A percentile compares a stretch with the other conserved stretches of the same genome.
These are phyloP conservation scores for Zizania latifolia DNA, from an alignment of 176 grass and related monocot genomes.

Conservation along the genomic window DNA sequence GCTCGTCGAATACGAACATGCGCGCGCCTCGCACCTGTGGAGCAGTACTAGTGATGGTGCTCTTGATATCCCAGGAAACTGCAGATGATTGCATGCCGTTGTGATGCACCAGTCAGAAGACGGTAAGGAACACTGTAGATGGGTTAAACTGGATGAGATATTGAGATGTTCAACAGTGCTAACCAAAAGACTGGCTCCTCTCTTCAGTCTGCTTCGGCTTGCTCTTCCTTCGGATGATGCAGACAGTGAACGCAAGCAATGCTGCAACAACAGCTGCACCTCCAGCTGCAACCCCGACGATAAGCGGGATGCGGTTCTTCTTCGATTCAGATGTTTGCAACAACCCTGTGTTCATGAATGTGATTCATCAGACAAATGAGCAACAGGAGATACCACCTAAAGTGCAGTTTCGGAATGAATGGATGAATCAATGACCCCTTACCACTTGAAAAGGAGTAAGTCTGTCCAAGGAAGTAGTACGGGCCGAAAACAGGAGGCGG, in stretches of 20 bases:
- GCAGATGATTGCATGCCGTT: background rate
- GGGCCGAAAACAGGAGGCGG: slow-evolving; percentile 32
- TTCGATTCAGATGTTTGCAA: background rate
- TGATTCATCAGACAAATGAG: background rate
- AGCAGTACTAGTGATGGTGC: slow-evolving; percentile 36
- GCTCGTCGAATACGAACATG: slow-evolving; percentile 56
- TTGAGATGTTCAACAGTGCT: background rate
- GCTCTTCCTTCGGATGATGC: slow-evolving; percentile 33
- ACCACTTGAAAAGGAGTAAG: slow-evolving; percentile 46
- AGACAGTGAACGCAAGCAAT: slow-evolving; percentile 23
- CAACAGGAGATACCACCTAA: background rate
- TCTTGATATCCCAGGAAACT: slow-evolving; percentile 69
- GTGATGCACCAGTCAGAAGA: background rate
- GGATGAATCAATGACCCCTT: background rate
- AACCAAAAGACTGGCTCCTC: slow-evolving; percentile 54
- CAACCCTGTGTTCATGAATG: background rate
- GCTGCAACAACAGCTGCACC: slow-evolving; percentile 33
- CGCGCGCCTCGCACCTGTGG: slow-evolving; percentile 67
- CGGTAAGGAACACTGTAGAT: background rate
- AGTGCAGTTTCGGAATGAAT: background rate
- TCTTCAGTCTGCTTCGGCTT: slow-evolving; percentile 29
- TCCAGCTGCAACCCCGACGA: slow-evolving; percentile 44
- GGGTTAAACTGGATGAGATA: background rate
- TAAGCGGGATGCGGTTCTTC: slow-evolving; percentile 31
- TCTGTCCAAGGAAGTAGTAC: slow-evolving; percentile 55